Evolutionary conservation across 169 alveolate species (phyloP).

Genomic region (Besnoitia besnoiti): DNA sequence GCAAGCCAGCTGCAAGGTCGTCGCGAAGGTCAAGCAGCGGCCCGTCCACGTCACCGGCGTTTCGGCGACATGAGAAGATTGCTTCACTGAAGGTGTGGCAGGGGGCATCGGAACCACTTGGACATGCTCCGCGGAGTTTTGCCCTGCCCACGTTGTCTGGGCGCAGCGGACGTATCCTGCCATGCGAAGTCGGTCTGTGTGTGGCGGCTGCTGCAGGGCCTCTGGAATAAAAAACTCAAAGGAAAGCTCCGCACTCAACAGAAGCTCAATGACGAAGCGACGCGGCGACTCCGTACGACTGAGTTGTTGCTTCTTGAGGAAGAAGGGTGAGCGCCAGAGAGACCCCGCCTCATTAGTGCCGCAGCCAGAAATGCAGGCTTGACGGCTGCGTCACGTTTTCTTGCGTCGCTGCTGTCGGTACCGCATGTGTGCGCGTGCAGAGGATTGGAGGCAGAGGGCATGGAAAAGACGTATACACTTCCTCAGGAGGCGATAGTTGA

Average conservation of each 20-base stretch:
- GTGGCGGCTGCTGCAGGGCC: background rate
- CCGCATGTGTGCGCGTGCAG: background rate
- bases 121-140: too few relatives aligned
- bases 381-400: slow-evolving; percentile 9
- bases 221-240: slow-evolving; percentile 5
- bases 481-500: slow-evolving; percentile 70
- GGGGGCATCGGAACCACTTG: too few relatives aligned
- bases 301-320: background rate
- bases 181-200: too few relatives aligned
- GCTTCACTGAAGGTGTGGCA: background rate
- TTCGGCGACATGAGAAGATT: background rate
- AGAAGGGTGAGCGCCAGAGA: slow-evolving; percentile 12
- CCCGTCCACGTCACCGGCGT: background rate
- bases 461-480: slow-evolving; percentile 73
- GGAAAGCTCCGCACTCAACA: slow-evolving; percentile 22
- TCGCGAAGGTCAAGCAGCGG: background rate
- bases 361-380: too few relatives aligned
- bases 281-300: background rate
- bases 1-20: background rate
- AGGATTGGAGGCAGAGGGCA: slow-evolving; percentile 73
- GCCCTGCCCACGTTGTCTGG: too few relatives aligned
- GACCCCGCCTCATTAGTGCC: too few relatives aligned
- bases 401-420: background rate
- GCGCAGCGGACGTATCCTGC: too few relatives aligned
- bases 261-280: background rate